phyloP scores from a whole-genome alignment of 352 stramenopile genomes.

The Globisporangium barbulae region DNA sequence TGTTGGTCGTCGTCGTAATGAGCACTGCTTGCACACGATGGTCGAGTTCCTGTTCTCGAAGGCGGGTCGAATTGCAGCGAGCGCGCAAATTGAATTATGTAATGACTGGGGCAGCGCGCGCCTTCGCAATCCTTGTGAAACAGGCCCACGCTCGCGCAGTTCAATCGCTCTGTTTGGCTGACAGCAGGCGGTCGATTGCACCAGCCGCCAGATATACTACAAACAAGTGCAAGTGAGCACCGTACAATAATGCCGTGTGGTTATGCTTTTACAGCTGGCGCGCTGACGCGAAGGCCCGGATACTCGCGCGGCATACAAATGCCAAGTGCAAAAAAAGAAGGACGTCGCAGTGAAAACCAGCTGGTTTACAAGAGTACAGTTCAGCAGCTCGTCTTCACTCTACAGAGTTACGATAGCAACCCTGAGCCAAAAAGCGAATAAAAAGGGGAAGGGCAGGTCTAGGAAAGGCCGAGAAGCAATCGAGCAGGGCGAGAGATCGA shows the following conservation, averaged over 20 bases:
- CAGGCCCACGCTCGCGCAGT: not conserved
- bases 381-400: constrained; percentile 11
- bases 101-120: constrained; percentile 35
- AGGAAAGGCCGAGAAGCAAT: not conserved
- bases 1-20: not conserved
- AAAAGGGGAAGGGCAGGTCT: not conserved
- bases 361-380: constrained; percentile 18
- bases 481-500: not conserved
- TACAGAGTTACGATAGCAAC: not conserved
- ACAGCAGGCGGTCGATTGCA: not conserved
- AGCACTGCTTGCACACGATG: not conserved
- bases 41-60: not conserved
- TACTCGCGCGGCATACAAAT: not conserved
- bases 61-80: constrained; percentile 27
- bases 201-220: not conserved
- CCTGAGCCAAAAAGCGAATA: not conserved
- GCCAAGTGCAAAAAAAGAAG: not conserved
- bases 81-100: constrained; percentile 74
- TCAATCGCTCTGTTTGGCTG: not conserved
- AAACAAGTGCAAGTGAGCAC: constrained; percentile 1
- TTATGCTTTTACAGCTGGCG: constrained; percentile 39
- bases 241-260: constrained; percentile 9
- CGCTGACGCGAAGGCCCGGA: constrained; percentile 10
- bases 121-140: not conserved
- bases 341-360: constrained; percentile 7